Evolutionary conservation across 352 stramenopile genomes (phyloP).

Genomic region (Pythium oligandrum): DNA sequence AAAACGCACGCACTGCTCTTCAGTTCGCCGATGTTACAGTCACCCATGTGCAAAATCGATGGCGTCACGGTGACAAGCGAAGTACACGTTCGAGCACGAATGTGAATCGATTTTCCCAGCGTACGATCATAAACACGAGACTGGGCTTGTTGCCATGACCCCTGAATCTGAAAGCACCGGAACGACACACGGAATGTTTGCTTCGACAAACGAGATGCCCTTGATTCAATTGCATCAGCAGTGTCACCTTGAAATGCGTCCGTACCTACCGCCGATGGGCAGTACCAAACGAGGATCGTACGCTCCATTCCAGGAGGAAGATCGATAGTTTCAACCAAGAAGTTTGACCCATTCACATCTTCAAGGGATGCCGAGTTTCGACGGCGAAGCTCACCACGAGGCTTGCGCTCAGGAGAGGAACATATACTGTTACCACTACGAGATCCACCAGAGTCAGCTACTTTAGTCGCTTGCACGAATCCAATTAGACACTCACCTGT

Average conservation of each 20-base stretch:
- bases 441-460: slow-evolving; percentile 2
- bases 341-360: slow-evolving; percentile 75
- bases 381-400: slow-evolving; percentile 40
- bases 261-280: slow-evolving; percentile 28
- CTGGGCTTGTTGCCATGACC: slow-evolving; percentile 80
- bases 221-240: slow-evolving; percentile 66
- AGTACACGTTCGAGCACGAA: slow-evolving; percentile 80
- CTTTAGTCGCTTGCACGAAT: not conserved
- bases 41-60: slow-evolving; percentile 80
- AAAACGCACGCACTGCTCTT: slow-evolving; percentile 84
- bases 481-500: slow-evolving; percentile 44
- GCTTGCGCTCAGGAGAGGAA: slow-evolving; percentile 71
- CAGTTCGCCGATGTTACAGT: slow-evolving; percentile 88
- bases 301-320: slow-evolving; percentile 80
- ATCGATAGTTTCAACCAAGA: slow-evolving; percentile 84
- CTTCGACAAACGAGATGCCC: slow-evolving; percentile 74
- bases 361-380: slow-evolving; percentile 38
- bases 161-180: slow-evolving; percentile 83
- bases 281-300: slow-evolving; percentile 89
- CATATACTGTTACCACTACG: slow-evolving; percentile 44
- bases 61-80: slow-evolving; percentile 83
- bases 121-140: slow-evolving; percentile 82
- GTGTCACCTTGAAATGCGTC: slow-evolving; percentile 4
- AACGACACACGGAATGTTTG: slow-evolving; percentile 87
- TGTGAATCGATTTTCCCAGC: slow-evolving; percentile 82